Conservation (phyloP, 371 early-diverging fungal species). For the Capillidium rhysosporum region DNA sequence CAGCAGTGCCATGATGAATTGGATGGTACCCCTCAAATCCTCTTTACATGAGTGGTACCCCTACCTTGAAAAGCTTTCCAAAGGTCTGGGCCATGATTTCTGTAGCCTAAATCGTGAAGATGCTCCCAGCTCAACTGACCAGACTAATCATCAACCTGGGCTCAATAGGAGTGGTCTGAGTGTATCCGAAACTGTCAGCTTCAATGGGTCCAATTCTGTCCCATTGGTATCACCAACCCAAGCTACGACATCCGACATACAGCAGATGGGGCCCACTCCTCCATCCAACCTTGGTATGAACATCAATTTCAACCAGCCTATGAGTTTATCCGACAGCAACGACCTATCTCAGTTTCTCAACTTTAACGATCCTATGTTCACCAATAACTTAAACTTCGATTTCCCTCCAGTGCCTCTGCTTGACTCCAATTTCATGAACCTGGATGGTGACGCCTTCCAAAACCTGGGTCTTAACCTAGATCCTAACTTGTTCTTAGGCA, state of each 20-base stretch:
- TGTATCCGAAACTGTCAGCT: not conserved
- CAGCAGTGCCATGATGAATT: not conserved
- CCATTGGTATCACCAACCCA: not conserved
- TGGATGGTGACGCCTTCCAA: not conserved
- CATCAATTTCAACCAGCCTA: not conserved
- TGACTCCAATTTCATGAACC: not conserved
- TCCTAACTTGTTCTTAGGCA: no score
- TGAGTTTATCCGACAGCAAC: not conserved
- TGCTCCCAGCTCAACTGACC: not conserved
- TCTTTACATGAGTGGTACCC: slow-evolving; percentile 7
- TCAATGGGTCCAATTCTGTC: not conserved
- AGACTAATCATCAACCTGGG: not conserved
- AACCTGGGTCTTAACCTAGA: not conserved
- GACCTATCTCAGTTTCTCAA: not conserved
- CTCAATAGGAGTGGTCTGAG: not conserved
- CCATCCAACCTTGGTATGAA: not conserved
- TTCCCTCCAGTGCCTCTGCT: not conserved
- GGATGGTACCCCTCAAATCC: slow-evolving; percentile 5
- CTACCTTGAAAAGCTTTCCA: slow-evolving; percentile 3
- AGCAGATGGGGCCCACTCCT: not conserved
- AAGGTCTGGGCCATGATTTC: slow-evolving; percentile 1
- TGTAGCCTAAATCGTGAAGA: not conserved
- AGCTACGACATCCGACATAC: not conserved
- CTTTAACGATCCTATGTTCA: not conserved
- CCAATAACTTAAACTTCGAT: not conserved